Base-by-base conservation (phyloP, 306 rosid species). In the Vigna unguiculata region DNA sequence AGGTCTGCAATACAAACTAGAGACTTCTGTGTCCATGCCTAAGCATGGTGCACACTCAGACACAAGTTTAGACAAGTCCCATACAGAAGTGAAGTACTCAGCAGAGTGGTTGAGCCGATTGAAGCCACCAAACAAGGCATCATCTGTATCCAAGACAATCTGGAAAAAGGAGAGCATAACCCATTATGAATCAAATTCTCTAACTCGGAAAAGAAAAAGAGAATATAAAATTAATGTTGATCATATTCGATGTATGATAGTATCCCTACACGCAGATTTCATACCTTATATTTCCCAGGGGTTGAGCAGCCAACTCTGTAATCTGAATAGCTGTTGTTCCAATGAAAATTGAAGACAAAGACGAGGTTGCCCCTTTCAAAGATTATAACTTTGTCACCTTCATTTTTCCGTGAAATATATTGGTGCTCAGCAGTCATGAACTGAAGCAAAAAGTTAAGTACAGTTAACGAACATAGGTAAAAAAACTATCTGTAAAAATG, bases 281-380 rank as follows among this genome's bases (percentile, higher is more conserved):
- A 69, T 88, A 96, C 99, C 96, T 87, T 91, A 58, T 96, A 96
- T 67, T 96, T 96, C 81, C 99, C 99, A 10, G 93, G 88, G 91
- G 80, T 79, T 72, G 48, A 85, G 86, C 99, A 96, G 84, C 98
- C 99, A 36, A 92, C 76, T 76, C 85, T 84, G 86, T 93, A 88
- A 87, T 92, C 94, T 4, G 85, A 88, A 82, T 91, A 92, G 86
- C 99, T 96, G 67, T 89, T 91, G 75, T 30, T 68, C 96, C 99
- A 96, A 76, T 92, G 99, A 79, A 96, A 96, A 78, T 96, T 96
- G 85, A 96, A 96, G 78, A 96, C 96, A 82, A 96, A 96, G 54
- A 96, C 81, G 19, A 96, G 89, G 86, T 88, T 74, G 52, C 87
- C 97, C 80, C 91, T 92, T 87, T 96, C 99, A 20, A 92, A 92